A percentile compares a stretch with the other conserved stretches of the same genome.
phyloP scores from a whole-genome alignment of 768 basidiomycete genomes.

The Gloeostereum incarnatum region DNA sequence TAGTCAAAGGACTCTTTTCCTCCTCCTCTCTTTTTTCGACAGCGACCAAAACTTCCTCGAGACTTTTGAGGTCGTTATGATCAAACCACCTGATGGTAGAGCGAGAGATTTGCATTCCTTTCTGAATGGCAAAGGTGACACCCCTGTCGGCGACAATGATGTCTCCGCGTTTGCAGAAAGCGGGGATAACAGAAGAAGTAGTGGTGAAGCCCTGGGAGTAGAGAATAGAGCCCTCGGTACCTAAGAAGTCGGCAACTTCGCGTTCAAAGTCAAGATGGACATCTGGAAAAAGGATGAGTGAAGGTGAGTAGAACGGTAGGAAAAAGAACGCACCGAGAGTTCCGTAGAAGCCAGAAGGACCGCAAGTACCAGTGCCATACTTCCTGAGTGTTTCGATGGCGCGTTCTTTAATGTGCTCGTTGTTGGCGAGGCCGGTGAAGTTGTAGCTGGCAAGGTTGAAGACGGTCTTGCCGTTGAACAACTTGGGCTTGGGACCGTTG shows the following conservation, averaged over 20 bases:
- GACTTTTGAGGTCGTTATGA: slow-evolving; percentile 86
- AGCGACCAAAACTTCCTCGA: slow-evolving; percentile 79
- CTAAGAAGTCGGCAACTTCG: slow-evolving; percentile 85
- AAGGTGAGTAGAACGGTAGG: neutral
- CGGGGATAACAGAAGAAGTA: slow-evolving; percentile 88
- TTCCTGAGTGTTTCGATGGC: slow-evolving; percentile 78
- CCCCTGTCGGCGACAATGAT: slow-evolving; percentile 97
- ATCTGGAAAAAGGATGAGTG: slow-evolving; percentile 39
- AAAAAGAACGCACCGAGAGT: slow-evolving; percentile 62
- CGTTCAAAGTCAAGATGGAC: slow-evolving; percentile 87
- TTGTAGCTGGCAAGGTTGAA: slow-evolving; percentile 87
- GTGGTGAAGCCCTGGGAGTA: slow-evolving; percentile 94
- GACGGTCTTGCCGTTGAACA: slow-evolving; percentile 66
- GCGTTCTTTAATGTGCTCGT: slow-evolving; percentile 77
- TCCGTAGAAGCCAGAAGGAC: slow-evolving; percentile 96
- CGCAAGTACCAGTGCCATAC: slow-evolving; percentile 93
- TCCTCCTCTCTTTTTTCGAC: slow-evolving; percentile 88
- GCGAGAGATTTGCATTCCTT: slow-evolving; percentile 89
- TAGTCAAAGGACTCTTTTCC: slow-evolving; percentile 70
- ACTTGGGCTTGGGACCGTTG: slow-evolving; percentile 76
- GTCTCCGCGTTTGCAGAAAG: slow-evolving; percentile 96
- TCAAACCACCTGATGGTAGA: slow-evolving; percentile 93
- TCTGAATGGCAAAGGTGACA: slow-evolving; percentile 93
- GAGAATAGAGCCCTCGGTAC: slow-evolving; percentile 81
- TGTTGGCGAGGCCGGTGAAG: slow-evolving; percentile 83